Evolutionary conservation across 2,329 filamentous ascomycete species (phyloP).

Genomic region (Aspergillus versicolor): DNA sequence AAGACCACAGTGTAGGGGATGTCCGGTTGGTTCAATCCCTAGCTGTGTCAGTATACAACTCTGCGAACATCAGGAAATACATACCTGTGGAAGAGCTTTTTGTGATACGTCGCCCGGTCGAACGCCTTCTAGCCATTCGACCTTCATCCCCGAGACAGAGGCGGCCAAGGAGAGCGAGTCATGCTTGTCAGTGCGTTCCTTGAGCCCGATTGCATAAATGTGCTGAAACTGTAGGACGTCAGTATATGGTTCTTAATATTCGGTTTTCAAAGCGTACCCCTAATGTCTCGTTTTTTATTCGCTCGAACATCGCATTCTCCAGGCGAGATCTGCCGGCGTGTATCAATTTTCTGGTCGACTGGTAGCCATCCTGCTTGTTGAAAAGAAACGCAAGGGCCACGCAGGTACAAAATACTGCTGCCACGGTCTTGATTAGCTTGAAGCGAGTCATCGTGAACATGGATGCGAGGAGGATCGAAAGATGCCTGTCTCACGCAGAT

Average conservation of each 20-base stretch:
- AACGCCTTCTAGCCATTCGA: constrained; percentile 49
- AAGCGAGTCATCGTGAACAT: constrained; percentile 2
- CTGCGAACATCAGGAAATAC: background rate
- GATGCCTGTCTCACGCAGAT: background rate
- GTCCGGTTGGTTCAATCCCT: constrained; percentile 16
- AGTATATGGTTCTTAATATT: background rate
- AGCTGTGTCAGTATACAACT: constrained; percentile 1
- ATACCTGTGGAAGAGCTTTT: constrained; percentile 43
- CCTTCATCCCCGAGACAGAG: constrained; percentile 42
- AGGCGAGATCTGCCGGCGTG: constrained; percentile 10
- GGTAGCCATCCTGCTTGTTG: constrained; percentile 8
- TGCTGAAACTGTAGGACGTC: constrained; percentile 39
- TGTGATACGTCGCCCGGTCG: constrained; percentile 40
- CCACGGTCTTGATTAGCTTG: constrained; percentile 6
- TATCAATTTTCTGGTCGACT: constrained; percentile 7
- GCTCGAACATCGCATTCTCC: constrained; percentile 19
- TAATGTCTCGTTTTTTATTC: constrained; percentile 28
- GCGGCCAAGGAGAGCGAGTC: constrained; percentile 49
- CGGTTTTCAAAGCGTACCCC: constrained; percentile 19
- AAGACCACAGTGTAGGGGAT: constrained; percentile 37
- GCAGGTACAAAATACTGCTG: constrained; percentile 6
- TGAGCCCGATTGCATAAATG: constrained; percentile 49
- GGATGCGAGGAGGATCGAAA: background rate
- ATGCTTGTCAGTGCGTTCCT: constrained; percentile 50
- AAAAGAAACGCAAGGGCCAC: constrained; percentile 2